Conservation (phyloP, 2,329 filamentous ascomycete genomes). For the Colletotrichum liaoningense region DNA sequence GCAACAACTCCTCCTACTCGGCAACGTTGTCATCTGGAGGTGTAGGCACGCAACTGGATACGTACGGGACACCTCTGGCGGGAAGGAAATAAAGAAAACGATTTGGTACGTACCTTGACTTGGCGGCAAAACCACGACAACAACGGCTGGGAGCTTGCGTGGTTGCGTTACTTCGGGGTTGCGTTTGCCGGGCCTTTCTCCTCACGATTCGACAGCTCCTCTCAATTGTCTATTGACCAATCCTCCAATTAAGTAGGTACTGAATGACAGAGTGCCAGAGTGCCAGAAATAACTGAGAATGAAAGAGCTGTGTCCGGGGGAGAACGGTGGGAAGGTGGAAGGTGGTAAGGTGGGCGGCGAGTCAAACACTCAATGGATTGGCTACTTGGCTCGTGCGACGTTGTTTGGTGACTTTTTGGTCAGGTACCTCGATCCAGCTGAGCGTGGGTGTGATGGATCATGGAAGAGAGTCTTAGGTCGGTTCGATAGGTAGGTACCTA, state of each 20-base stretch:
- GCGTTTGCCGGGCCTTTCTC: conserved; percentile 20
- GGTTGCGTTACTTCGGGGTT: conserved; percentile 20
- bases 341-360: conserved; percentile 11
- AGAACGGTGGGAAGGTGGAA: conserved; percentile 3
- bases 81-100: neutral
- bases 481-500: neutral
- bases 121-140: conserved; percentile 22
- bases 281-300: neutral
- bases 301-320: conserved; percentile 10
- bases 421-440: conserved; percentile 30
- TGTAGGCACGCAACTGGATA: neutral
- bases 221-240: conserved; percentile 10
- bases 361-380: conserved; percentile 19
- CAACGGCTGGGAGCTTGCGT: conserved; percentile 20
- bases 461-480: neutral
- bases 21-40: conserved; percentile 9
- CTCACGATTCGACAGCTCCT: conserved; percentile 17
- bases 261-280: neutral
- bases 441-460: neutral
- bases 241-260: conserved; percentile 15
- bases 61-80: neutral
- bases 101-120: conserved; percentile 31
- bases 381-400: conserved; percentile 30
- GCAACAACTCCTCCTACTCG: conserved; percentile 12
- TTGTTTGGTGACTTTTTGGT: conserved; percentile 7